Evolutionary conservation across 495 filamentous ascomycete species (phyloP).

Genomic region (Rostrohypoxylon terebratum): DNA sequence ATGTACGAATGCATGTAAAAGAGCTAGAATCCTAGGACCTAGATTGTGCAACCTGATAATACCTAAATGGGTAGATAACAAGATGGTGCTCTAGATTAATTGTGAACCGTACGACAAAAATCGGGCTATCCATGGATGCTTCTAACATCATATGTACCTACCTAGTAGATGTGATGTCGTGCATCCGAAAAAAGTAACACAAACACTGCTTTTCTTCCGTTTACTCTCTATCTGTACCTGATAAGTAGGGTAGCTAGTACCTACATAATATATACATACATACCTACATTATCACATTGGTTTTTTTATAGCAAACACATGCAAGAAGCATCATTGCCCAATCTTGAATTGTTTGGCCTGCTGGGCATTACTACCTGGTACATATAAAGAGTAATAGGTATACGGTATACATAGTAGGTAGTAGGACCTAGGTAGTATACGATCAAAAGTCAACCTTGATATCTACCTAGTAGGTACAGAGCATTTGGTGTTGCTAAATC

Average conservation of each 20-base stretch:
- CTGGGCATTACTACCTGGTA: no score
- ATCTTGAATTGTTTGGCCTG: neutral
- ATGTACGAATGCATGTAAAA: neutral
- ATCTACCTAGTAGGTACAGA: no score
- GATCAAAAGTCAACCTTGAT: slow-evolving; percentile 16
- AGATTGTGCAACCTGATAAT: slow-evolving; percentile 3
- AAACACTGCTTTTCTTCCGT: slow-evolving; percentile 9
- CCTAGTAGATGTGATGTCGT: neutral
- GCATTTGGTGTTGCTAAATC: slow-evolving; percentile 8
- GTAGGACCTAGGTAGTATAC: no score
- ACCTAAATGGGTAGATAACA: neutral
- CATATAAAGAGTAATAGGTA: no score
- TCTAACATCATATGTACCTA: no score
- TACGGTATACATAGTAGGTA: no score
- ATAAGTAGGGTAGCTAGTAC: neutral
- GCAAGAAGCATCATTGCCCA: neutral
- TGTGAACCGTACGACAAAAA: slow-evolving; percentile 6
- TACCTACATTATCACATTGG: neutral
- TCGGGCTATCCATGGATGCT: neutral
- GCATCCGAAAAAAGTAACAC: slow-evolving; percentile 3
- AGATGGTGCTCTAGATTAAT: slow-evolving; percentile 10
- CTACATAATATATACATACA: no score
- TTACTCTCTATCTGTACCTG: neutral
- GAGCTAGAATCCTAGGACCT: slow-evolving; percentile 28
- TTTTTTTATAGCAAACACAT: neutral